These are phyloP conservation scores for Gossypium longicalyx DNA, from an alignment of 345 rosid genomes.

Conservation along the genomic window DNA sequence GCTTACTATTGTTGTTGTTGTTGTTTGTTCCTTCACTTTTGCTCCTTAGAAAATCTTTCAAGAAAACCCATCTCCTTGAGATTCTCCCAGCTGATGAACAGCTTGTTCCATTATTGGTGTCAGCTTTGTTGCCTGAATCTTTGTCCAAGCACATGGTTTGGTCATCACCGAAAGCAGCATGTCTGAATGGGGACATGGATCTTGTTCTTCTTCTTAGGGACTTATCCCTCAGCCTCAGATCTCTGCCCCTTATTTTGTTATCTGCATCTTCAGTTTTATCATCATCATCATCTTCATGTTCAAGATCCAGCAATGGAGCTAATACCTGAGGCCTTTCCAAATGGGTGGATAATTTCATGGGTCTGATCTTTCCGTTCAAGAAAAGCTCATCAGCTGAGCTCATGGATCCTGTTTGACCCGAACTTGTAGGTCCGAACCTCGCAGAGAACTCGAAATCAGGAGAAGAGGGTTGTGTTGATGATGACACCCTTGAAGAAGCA, in stretches of 20 bases:
- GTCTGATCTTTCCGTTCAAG: conserved; percentile 85
- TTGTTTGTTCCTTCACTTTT: conserved; percentile 87
- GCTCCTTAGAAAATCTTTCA: conserved; percentile 66
- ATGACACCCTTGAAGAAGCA: conserved; percentile 8
- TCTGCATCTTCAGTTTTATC: conserved; percentile 28
- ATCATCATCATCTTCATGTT: conserved; percentile 44
- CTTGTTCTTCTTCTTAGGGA: conserved; percentile 73
- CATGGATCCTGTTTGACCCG: conserved; percentile 53
- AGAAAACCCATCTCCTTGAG: conserved; percentile 66
- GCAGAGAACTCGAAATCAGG: conserved; percentile 70
- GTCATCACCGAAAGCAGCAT: conserved; percentile 27
- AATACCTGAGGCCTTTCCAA: conserved; percentile 73
- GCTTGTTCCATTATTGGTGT: conserved; percentile 12
- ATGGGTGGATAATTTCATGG: conserved; percentile 85
- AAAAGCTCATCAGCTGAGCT: conserved; percentile 89
- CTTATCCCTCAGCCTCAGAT: conserved; percentile 58
- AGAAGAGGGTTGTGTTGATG: conserved; percentile 26
- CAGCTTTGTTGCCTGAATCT: conserved; percentile 12
- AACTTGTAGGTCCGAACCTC: conserved; percentile 37
- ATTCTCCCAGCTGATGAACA: conserved; percentile 80
- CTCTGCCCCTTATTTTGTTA: conserved; percentile 52
- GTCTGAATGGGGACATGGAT: conserved; percentile 83
- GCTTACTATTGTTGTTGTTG: conserved; percentile 41
- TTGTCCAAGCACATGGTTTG: neutral
- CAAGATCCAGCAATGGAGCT: conserved; percentile 70